Conservation (phyloP, 2,329 filamentous ascomycete species). For the Domatiomyces globalis region DNA sequence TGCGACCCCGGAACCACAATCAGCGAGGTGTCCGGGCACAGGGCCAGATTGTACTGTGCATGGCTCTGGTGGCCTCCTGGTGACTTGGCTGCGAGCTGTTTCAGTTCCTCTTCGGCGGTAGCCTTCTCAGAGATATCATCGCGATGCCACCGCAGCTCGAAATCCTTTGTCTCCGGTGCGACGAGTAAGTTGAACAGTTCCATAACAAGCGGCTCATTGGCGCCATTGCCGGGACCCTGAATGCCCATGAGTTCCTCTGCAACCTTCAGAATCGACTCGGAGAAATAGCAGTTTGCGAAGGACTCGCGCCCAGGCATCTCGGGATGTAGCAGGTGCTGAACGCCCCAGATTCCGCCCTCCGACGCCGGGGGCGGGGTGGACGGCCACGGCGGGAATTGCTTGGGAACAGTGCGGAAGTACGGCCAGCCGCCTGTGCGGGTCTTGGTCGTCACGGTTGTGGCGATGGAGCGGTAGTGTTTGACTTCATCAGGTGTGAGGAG, state of each 20-base stretch:
- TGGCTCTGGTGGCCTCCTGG: constrained; percentile 46
- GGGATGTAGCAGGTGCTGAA: constrained; percentile 72
- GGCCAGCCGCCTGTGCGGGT: constrained; percentile 65
- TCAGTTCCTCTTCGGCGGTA: constrained; percentile 50
- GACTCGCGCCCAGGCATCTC: constrained; percentile 41
- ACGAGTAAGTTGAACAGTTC: constrained; percentile 81
- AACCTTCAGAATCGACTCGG: constrained; percentile 45
- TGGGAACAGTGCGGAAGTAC: constrained; percentile 67
- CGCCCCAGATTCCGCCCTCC: constrained; percentile 64
- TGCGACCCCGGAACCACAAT: constrained; percentile 70
- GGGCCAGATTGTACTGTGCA: constrained; percentile 75
- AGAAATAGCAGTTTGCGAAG: constrained; percentile 62
- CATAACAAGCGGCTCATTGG: constrained; percentile 58
- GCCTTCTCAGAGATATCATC: constrained; percentile 64
- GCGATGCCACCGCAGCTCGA: constrained; percentile 69
- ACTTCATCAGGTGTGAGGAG: constrained; percentile 46
- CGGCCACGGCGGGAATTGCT: constrained; percentile 81
- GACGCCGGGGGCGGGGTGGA: constrained; percentile 35
- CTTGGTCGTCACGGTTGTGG: constrained; percentile 47
- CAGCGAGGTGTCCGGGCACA: constrained; percentile 60
- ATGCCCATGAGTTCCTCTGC: constrained; percentile 50
- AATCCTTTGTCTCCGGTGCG: constrained; percentile 49
- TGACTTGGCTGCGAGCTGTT: constrained; percentile 40
- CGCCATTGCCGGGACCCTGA: constrained; percentile 17
- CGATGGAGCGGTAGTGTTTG: constrained; percentile 42